These are phyloP conservation scores for Solanum okadae DNA, from an alignment of 257 asterid genomes.

Conservation along the genomic window DNA sequence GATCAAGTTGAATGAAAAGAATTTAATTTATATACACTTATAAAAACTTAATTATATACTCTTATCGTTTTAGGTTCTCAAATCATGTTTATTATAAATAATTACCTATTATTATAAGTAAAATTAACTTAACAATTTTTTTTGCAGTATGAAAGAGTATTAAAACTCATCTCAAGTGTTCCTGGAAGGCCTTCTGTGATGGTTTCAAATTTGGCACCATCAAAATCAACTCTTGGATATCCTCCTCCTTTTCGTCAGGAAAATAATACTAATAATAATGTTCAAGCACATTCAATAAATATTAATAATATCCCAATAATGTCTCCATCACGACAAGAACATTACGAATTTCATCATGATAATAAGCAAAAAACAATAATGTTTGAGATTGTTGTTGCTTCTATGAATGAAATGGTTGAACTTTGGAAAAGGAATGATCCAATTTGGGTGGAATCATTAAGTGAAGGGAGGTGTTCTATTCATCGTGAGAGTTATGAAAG, in stretches of 20 bases:
- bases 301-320: not conserved
- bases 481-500: slow-evolving; percentile 45
- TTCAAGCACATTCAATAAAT: not conserved
- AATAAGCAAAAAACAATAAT: slow-evolving; percentile 26
- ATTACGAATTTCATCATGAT: not conserved
- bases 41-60: not conserved
- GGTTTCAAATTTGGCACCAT: not conserved
- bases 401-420: slow-evolving; percentile 48
- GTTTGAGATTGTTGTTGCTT: slow-evolving; percentile 26
- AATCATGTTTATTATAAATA: not conserved
- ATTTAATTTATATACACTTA: no score
- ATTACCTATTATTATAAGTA: not conserved
- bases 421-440: slow-evolving; percentile 51
- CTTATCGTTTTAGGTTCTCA: not conserved
- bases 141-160: slow-evolving; percentile 28
- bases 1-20: not conserved
- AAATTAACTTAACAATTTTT: not conserved
- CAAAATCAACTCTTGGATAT: not conserved
- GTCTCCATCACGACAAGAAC: not conserved
- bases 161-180: slow-evolving; percentile 17
- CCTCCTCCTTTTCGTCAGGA: not conserved
- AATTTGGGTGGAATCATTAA: slow-evolving; percentile 35
- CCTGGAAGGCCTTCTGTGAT: slow-evolving; percentile 12
- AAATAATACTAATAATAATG: not conserved
- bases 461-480: slow-evolving; percentile 35